Evolutionary conservation across 257 asterid species (phyloP), one percentile per base, ranked within the genome.

Genomic region (Galeopsis tetrahit): DNA sequence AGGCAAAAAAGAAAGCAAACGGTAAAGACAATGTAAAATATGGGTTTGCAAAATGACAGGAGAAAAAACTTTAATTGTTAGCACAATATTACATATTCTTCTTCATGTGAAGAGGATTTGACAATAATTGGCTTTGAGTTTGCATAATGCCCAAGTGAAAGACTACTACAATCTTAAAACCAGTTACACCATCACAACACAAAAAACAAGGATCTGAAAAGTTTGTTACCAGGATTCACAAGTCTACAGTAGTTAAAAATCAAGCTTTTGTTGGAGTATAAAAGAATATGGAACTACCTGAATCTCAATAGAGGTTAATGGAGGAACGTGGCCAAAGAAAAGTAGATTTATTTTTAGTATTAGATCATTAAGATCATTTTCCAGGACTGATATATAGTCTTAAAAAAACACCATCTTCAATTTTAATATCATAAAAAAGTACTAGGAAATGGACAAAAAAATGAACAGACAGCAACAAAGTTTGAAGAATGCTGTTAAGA

Each of bases 1-100:
- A 70, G 69, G 63, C 68, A 49, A 79, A 48, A 48, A 77, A 82
- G 71, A 71, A 73, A 46, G 51, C 61, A 31, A 63, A 71, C 17
- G 21, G 14, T 65, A 36, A 69, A 73, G 56, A 40, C 65, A 63
- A 31, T n/a, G 42, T 9, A 63, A 69, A 38, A 33, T 10, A 34
- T 71, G 31, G 5, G 35, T 5, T 69, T 78, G 36, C n/a, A 28
- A 13, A 59, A 38, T 58, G 64, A 63, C 31, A 21, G 55, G 3
- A 80, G 7, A 39, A 61, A 71, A 70, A 32, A 11, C 56, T 52
- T 21, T 8, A 60, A 8, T 31, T 60, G 15, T n/a, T n/a, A 7
- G 66, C 76, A 46, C 32, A 56, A 71, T 56, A 15, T 63, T 31
- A 44, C 33, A 28, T 5, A 56, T 38, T 32, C 56, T 66, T 73